Percentiles rank a stretch among this genome's conserved stretches.
These are phyloP conservation scores for Chalara sp. DNA, from an alignment of 2,329 filamentous ascomycete species.

Conservation along the genomic window DNA sequence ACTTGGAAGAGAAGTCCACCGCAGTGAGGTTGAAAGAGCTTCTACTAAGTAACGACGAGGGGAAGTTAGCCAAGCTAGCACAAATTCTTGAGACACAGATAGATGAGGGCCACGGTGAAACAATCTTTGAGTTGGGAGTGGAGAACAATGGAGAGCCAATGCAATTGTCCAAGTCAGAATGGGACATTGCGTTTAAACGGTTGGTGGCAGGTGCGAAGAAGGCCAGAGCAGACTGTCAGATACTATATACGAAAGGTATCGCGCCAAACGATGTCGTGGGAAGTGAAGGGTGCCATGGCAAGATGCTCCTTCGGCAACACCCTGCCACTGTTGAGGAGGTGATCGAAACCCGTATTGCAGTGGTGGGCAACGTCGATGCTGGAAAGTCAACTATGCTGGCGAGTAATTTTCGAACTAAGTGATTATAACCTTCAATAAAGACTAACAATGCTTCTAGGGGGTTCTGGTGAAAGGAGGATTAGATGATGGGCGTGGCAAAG, in stretches of 20 bases:
- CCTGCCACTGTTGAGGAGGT: constrained; percentile 75
- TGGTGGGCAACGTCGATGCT: constrained; percentile 96
- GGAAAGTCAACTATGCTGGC: constrained; percentile 88
- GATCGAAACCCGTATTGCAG: constrained; percentile 92
- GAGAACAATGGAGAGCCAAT: constrained; percentile 87
- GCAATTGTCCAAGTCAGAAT: constrained; percentile 66
- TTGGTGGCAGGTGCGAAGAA: constrained; percentile 58
- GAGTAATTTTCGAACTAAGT: no score
- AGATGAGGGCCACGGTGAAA: constrained; percentile 80
- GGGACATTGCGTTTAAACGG: constrained; percentile 63
- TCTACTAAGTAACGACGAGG: constrained; percentile 57
- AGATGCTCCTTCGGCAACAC: constrained; percentile 71
- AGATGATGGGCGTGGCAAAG: constrained; percentile 89
- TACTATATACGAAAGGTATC: constrained; percentile 87
- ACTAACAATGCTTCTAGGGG: constrained; percentile 35
- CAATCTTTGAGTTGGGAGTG: constrained; percentile 84
- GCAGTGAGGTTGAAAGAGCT: constrained; percentile 68
- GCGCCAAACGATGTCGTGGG: constrained; percentile 41
- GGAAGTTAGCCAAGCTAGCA: constrained; percentile 55
- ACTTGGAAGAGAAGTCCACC: constrained; percentile 63
- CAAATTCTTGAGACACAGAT: constrained; percentile 62
- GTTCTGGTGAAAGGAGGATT: constrained; percentile 93
- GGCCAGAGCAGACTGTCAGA: constrained; percentile 66
- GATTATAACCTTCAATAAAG: no score
- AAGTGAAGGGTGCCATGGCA: constrained; percentile 67